These are phyloP conservation scores for Mycena maculata DNA, from an alignment of 768 basidiomycete genomes.

Conservation along the genomic window DNA sequence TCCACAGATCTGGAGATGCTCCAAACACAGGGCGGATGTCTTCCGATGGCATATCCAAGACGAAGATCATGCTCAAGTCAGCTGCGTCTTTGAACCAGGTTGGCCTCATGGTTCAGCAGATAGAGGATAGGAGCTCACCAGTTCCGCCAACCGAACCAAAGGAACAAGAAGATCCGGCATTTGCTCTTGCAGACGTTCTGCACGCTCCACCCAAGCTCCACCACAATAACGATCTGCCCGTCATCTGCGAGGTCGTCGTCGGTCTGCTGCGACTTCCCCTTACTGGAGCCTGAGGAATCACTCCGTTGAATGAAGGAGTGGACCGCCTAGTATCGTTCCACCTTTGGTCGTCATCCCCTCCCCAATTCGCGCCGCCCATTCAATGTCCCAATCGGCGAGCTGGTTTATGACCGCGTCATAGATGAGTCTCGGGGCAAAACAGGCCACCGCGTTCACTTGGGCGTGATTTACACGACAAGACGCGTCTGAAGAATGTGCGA, in stretches of 20 bases:
- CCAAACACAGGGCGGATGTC: conserved; percentile 77
- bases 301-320: conserved; percentile 41
- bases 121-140: conserved; percentile 57
- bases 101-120: conserved; percentile 13
- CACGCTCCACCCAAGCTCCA: conserved; percentile 77
- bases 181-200: conserved; percentile 71
- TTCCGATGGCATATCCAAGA: conserved; percentile 77
- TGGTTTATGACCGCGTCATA: conserved; percentile 75
- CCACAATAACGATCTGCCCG: conserved; percentile 65
- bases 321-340: conserved; percentile 68
- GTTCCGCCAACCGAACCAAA: conserved; percentile 74
- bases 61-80: conserved; percentile 69
- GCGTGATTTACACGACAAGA: conserved; percentile 53
- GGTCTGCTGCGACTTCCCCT: conserved; percentile 34
- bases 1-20: conserved; percentile 79
- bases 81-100: conserved; percentile 56
- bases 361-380: conserved; percentile 77
- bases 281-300: conserved; percentile 23
- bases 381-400: conserved; percentile 64
- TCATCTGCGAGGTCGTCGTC: conserved; percentile 31
- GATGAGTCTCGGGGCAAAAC: conserved; percentile 70
- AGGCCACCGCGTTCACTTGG: conserved; percentile 65
- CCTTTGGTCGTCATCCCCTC: conserved; percentile 50
- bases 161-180: conserved; percentile 78
- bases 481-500: conserved; percentile 35